phyloP scores from a whole-genome alignment of 495 filamentous ascomycete genomes.

The Durotheca rogersii region DNA sequence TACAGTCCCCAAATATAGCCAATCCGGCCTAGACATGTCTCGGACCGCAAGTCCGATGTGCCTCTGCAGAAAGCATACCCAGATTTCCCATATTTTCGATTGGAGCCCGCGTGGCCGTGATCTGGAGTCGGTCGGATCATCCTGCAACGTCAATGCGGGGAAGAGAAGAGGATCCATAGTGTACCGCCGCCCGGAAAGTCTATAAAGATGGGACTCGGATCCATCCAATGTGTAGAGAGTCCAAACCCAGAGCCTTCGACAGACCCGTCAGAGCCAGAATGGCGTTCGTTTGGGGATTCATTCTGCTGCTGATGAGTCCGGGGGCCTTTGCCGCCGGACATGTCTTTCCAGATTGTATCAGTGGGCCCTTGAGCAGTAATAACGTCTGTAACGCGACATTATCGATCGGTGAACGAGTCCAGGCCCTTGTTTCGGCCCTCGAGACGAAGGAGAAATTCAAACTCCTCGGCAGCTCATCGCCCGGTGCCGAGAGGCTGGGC shows the following conservation, averaged over 20 bases:
- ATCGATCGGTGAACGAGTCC: slow-evolving; percentile 18
- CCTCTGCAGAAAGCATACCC: slow-evolving; percentile 8
- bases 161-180: slow-evolving; percentile 16
- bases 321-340: slow-evolving; percentile 23
- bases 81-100: slow-evolving; percentile 7
- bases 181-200: slow-evolving; percentile 13
- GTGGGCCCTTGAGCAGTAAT: slow-evolving; percentile 26
- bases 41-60: slow-evolving; percentile 16
- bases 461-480: slow-evolving; percentile 52
- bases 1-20: slow-evolving; percentile 1
- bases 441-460: slow-evolving; percentile 50
- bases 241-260: background rate
- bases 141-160: slow-evolving; percentile 22
- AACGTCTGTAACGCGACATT: slow-evolving; percentile 29
- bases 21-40: slow-evolving; percentile 1
- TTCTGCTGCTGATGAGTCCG: slow-evolving; percentile 18
- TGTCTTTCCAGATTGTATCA: slow-evolving; percentile 27
- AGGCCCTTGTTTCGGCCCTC: slow-evolving; percentile 21
- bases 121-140: slow-evolving; percentile 8
- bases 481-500: slow-evolving; percentile 57
- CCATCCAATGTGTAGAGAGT: background rate
- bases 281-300: slow-evolving; percentile 13
- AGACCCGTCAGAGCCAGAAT: slow-evolving; percentile 1
- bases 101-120: slow-evolving; percentile 2
- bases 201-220: slow-evolving; percentile 16